Evolutionary conservation across 495 filamentous ascomycete species (phyloP), one percentile per base, ranked within the genome.

Genomic region (Annulohypoxylon maeteangense): DNA sequence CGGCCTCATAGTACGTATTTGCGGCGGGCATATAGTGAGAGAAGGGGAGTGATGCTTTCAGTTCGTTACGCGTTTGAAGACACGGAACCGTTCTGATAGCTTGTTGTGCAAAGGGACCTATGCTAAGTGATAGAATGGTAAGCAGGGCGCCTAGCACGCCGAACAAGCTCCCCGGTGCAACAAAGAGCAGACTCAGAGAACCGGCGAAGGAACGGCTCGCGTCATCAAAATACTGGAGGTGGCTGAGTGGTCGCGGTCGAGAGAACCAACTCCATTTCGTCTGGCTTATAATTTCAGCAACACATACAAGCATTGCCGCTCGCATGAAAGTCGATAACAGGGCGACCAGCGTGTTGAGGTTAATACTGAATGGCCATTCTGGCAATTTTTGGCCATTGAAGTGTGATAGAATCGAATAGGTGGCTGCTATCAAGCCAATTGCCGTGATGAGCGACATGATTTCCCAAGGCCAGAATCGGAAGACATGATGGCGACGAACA

Each of bases 241-340:
- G 82, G 8, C 72, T 75, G 7, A 87, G 62, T 27, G 78, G 77
- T 76, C 76, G n/a, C 61, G 66, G 36, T 11, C 72, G 68, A 81
- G 82, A 61, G 38, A 83, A 83, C 83, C 82, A 83, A 2, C 73
- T 77, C 82, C 82, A 84, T 65, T 86, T 86, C 27, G 82, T 75
- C 55, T 84, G 82, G 16, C 78, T 78, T 25, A 86, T 62, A 11
- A 71, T 75, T 48, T 80, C 79, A 5, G 76, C 73, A 40, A 84
- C 74, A n/a, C 77, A 71, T 25, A 82, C 78, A 25, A 79, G 76
- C 77, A 85, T 67, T 10, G 73, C 58, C 32, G 81, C 76, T 66
- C 82, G 81, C 69, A 81, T 78, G 29, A 83, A 70, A 1, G 81
- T 84, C 8, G 78, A 76, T 27, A 85, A 68, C 5, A 86, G 66